Evolutionary conservation across 2,329 filamentous ascomycete genomes (phyloP).

Genomic region (Cercospora sp.): DNA sequence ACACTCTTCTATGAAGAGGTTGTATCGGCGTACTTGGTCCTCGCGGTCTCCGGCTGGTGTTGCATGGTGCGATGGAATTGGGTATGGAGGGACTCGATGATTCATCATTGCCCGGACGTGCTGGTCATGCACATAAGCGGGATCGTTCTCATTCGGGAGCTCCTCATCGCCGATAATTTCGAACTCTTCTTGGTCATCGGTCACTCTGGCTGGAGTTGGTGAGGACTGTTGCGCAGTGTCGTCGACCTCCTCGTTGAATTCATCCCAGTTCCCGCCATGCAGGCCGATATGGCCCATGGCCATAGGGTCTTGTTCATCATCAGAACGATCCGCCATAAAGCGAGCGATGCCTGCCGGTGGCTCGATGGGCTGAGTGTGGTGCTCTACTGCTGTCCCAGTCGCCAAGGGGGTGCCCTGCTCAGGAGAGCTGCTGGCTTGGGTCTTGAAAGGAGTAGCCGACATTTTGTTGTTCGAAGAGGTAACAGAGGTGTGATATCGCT

Average conservation of each 20-base stretch:
- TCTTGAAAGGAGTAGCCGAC: not conserved
- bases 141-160: not conserved
- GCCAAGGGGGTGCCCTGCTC: not conserved
- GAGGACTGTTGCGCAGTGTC: not conserved
- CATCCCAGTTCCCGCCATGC: too few species aligned
- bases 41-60: not conserved
- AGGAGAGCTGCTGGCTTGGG: not conserved
- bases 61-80: not conserved
- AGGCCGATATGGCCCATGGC: not conserved
- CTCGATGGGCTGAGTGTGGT: not conserved
- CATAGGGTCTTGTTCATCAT: not conserved
- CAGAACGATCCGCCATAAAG: not conserved
- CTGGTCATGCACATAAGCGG: not conserved
- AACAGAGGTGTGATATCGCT: too few species aligned
- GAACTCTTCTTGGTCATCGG: not conserved
- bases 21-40: not conserved
- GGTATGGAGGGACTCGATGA: not conserved
- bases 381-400: not conserved
- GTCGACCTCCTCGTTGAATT: not conserved
- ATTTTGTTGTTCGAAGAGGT: not conserved
- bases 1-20: not conserved
- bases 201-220: not conserved
- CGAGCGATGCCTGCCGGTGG: not conserved
- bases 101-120: not conserved
- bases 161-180: not conserved